Conservation (phyloP, 2,329 filamentous ascomycete species). For the Huntiella omanensis region DNA sequence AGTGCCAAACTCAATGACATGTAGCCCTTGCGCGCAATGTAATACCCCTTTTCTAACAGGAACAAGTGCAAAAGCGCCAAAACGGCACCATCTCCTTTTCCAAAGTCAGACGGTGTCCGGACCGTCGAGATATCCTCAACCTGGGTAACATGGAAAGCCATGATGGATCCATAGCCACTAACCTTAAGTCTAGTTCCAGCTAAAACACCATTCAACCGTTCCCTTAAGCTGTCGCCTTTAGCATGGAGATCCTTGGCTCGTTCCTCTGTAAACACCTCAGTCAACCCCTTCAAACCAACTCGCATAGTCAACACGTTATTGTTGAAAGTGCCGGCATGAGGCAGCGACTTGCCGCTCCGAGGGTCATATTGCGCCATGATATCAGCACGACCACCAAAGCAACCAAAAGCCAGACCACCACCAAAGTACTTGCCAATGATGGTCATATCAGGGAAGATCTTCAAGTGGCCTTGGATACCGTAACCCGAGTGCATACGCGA, state of each 20-base stretch:
- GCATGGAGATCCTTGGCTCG: slow-evolving; percentile 18
- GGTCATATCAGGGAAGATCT: slow-evolving; percentile 38
- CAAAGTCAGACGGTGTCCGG: slow-evolving; percentile 10
- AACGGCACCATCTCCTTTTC: slow-evolving; percentile 13
- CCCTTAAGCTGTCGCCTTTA: slow-evolving; percentile 17
- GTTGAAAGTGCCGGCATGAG: slow-evolving; percentile 47
- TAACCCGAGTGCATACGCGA: slow-evolving; percentile 31
- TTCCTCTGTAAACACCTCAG: slow-evolving; percentile 19
- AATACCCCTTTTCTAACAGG: slow-evolving; percentile 26
- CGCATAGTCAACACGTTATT: slow-evolving; percentile 43
- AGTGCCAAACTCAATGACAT: slow-evolving; percentile 23
- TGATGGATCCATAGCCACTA: slow-evolving; percentile 20
- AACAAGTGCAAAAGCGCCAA: slow-evolving; percentile 28
- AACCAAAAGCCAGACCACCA: slow-evolving; percentile 47
- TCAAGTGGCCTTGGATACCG: slow-evolving; percentile 27
- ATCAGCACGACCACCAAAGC: slow-evolving; percentile 40
- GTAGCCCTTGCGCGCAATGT: slow-evolving; percentile 23
- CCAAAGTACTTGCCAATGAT: slow-evolving; percentile 50
- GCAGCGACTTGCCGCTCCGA: slow-evolving; percentile 19
- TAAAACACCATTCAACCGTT: slow-evolving; percentile 17
- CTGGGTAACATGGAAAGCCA: slow-evolving; percentile 22
- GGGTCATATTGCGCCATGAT: slow-evolving; percentile 42
- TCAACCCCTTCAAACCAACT: slow-evolving; percentile 15
- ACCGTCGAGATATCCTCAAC: slow-evolving; percentile 15
- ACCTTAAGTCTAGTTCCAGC: slow-evolving; percentile 21